Evolutionary conservation across 2,329 filamentous ascomycete species (phyloP), one percentile per base, ranked within the genome.

Genomic region (Penicillium sp.): DNA sequence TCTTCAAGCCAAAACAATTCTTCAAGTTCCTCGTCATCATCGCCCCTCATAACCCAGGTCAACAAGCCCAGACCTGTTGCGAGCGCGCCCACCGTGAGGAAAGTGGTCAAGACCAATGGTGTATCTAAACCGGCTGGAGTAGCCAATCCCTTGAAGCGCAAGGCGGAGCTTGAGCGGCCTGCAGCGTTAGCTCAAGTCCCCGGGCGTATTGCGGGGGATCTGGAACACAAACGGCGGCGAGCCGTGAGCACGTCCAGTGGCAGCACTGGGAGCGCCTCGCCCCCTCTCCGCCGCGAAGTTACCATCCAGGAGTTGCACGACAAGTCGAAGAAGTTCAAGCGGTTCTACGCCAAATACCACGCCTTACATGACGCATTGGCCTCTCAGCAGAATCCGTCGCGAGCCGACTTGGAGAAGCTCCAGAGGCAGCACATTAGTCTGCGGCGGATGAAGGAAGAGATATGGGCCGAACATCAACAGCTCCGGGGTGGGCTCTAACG

Each of bases 381-480:
- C 58, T 76, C 52, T 63, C 65, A 17, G 58, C 61, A 6, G 28
- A 66, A 72, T 48, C 69, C 75, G 3, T 72, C 76, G 7, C 71
- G 69, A 42, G 66, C 72, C 21, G 77, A 82, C 57, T 65, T 79
- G 52, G 72, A 76, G 38, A 70, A 74, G 51, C 60, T 83, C 45
- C 73, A 75, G 60, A 72, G 68, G 51, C 77, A 79, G 73, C 78
- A 81, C 62, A 65, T 67, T 56, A 70, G 72, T 56, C 64, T 81
- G 42, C 72, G 76, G 58, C 71, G 72, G 56, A 78, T 80, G 75
- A 82, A 82, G 69, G 66, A 72, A 52, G 77, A 81, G 61, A 81
- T 82, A 53, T 72, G 70, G 69, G 69, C 70, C 31, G 70, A 72
- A 54, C 64, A 72, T 56, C 63, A 64, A 48, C 64, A 64, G 31